These are phyloP conservation scores for Rhypophila decipiens DNA, from an alignment of 495 filamentous ascomycete species.

Conservation along the genomic window DNA sequence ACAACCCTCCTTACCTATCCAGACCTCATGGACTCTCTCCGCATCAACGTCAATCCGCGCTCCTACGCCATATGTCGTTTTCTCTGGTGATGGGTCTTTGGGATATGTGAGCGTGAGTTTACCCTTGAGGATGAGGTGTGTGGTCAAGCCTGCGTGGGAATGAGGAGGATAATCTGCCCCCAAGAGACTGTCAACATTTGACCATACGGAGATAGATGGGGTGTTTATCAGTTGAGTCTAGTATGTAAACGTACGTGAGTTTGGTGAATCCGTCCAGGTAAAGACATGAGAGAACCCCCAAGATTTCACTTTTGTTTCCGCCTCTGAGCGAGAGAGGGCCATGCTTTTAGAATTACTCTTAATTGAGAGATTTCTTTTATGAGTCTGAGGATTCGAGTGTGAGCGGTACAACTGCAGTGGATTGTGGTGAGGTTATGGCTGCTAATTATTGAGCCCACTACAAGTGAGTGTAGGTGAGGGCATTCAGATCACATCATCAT, in stretches of 20 bases:
- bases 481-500: too few relatives aligned
- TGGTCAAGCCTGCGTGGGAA: conserved; percentile 61
- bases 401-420: too few relatives aligned
- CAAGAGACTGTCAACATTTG: too few relatives aligned
- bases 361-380: too few relatives aligned
- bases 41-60: conserved; percentile 73
- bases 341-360: too few relatives aligned
- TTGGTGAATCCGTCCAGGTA: conserved; percentile 75
- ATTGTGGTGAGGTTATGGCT: too few relatives aligned
- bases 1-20: conserved; percentile 72
- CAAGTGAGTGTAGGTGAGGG: too few relatives aligned
- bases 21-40: conserved; percentile 69
- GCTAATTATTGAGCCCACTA: too few relatives aligned
- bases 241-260: conserved; percentile 25
- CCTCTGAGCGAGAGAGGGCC: too few relatives aligned
- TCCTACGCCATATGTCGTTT: conserved; percentile 62
- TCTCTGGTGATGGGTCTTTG: conserved; percentile 48
- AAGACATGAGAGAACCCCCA: conserved; percentile 77
- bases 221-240: background rate
- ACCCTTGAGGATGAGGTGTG: conserved; percentile 69
- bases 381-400: too few relatives aligned
- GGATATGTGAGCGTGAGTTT: conserved; percentile 69
- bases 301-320: conserved; percentile 58
- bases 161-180: conserved; percentile 71
- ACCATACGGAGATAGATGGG: background rate